Evolutionary conservation across 2,329 filamentous ascomycete species (phyloP).

Genomic region (Neopestalotiopsis clavispora): DNA sequence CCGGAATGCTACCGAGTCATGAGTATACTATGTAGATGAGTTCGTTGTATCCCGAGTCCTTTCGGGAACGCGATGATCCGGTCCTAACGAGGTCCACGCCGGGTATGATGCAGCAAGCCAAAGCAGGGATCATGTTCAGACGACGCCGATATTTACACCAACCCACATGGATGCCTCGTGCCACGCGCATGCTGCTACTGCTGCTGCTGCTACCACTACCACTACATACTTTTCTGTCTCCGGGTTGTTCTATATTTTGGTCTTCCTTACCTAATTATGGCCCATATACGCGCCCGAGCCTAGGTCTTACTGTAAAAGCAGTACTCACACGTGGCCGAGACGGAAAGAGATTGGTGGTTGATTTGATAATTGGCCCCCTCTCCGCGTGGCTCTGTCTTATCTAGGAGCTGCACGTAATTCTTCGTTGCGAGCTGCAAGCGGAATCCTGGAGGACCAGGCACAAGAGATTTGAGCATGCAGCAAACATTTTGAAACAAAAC

Average conservation of each 20-base stretch:
- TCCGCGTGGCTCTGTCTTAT: background rate
- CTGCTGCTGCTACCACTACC: background rate
- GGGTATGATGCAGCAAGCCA: too few relatives aligned
- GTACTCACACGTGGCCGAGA: background rate
- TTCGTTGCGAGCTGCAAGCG: background rate
- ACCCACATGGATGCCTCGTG: background rate
- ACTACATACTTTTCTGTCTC: background rate
- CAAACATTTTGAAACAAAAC: background rate
- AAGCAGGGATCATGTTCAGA: too few relatives aligned
- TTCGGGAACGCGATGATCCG: background rate
- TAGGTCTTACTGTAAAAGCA: background rate
- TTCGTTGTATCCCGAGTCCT: background rate
- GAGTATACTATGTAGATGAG: background rate
- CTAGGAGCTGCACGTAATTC: background rate
- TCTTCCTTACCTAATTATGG: conserved; percentile 1
- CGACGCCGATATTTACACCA: background rate
- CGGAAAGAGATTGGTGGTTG: background rate
- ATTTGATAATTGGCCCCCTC: background rate
- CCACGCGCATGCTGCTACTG: background rate
- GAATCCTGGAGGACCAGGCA: background rate
- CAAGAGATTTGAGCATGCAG: background rate
- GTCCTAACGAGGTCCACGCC: too few relatives aligned
- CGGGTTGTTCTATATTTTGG: too few relatives aligned
- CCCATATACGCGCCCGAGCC: background rate
- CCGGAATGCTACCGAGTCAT: background rate